Base-by-base conservation (phyloP, 768 basidiomycete genomes). In the Leccinum disarticulatum region DNA sequence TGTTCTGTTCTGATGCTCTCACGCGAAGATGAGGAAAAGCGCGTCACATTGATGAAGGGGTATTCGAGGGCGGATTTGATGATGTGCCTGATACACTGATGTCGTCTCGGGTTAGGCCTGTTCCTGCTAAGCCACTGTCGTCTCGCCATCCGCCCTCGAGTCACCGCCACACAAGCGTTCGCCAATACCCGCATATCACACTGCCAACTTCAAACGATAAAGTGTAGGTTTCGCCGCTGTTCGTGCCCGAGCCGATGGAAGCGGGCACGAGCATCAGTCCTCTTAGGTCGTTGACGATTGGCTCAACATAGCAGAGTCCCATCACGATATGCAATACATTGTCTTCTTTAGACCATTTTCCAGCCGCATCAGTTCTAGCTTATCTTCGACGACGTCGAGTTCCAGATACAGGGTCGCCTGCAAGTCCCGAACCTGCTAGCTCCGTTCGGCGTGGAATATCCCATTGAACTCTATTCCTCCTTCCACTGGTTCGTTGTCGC, bases 1-100 rank as follows among this genome's bases (percentile, higher is more conserved):
- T n/a, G n/a, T n/a, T n/a, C n/a, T 64, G 80, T 86, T 0, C 70
- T 94, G 50, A 93, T 93, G 90, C 80, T 93, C 63, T 93, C 90
- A 62, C 84, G 88, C 9, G 92, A 94, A 51, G 90, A 92, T 68
- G 85, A 82, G 41, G 71, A n/a, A n/a, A 55, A 57, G 56, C 58
- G 43, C 55, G 64, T 56, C 59, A 60, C 4, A 19, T 69, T 6
- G 83, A 84, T 22, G 82, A 86, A 55, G 86, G 82, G 3, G 78
- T 85, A 3, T 87, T 86, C 61, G 81, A 83, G 57, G 80, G 74
- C 19, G 83, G 86, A 57, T 83, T 70, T 30, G 69, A 66, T 13
- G 64, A 66, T 28, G 41, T 60, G 11, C 57, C 59, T 13, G 38
- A 19, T 1, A 47, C 54, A 15, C 30, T 8, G 30, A 30, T 30